A percentile compares a stretch with the other conserved stretches of the same genome.
Conservation (phyloP, 352 stramenopile genomes). For the Chrysophaeum taylorii region DNA sequence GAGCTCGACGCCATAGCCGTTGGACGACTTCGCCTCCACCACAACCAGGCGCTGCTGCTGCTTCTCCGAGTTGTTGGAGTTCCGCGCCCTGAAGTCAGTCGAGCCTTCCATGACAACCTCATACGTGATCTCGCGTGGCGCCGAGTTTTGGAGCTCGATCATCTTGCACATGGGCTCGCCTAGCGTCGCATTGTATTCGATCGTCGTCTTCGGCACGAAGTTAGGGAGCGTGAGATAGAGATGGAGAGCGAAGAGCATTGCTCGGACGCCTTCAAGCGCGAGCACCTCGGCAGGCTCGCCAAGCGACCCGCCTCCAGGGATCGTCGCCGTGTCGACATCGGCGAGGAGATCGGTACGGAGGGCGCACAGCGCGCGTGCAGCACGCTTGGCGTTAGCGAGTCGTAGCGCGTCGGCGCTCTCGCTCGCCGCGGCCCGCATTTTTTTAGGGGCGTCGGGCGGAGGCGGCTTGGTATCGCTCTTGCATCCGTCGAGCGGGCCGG, state of each 20-base stretch:
- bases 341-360: no score
- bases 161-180: conserved; percentile 71
- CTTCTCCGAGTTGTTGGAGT: neutral
- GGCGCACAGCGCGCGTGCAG: no score
- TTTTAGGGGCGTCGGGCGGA: no score
- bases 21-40: conserved; percentile 58
- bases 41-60: conserved; percentile 21
- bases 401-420: conserved; percentile 22
- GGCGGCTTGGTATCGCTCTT: no score
- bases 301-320: no score
- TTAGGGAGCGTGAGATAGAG: conserved; percentile 74
- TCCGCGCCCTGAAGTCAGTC: conserved; percentile 29
- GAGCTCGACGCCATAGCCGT: conserved; percentile 65
- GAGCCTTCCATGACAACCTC: conserved; percentile 65
- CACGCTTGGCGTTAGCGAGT: no score
- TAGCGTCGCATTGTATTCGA: conserved; percentile 75
- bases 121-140: conserved; percentile 62
- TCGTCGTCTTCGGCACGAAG: conserved; percentile 78
- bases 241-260: conserved; percentile 67
- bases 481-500: conserved; percentile 60
- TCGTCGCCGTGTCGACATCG: no score
- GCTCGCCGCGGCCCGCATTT: conserved; percentile 4
- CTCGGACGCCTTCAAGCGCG: conserved; percentile 10
- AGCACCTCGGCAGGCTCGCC: conserved; percentile 8
- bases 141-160: conserved; percentile 83